Conservation (phyloP, 345 rosid genomes). For the Lumnitzera racemosa region DNA sequence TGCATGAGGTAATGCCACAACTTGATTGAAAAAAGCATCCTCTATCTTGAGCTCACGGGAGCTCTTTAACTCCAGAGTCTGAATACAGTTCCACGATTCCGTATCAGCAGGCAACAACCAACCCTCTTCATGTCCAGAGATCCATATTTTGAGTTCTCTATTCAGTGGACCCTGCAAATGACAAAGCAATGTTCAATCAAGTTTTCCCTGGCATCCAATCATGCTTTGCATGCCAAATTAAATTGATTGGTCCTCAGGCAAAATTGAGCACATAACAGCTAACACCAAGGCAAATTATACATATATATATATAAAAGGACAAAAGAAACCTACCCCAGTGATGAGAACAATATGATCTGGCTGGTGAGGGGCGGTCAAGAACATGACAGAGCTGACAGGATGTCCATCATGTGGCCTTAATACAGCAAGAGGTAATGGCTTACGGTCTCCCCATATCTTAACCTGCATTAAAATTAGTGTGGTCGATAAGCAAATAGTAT, state of each 20-base stretch:
- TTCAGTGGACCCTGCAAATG: constrained; percentile 52
- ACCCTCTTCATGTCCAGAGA: constrained; percentile 52
- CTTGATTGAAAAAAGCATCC: constrained; percentile 67
- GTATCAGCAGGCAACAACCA: constrained; percentile 62
- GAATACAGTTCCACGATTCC: constrained; percentile 54
- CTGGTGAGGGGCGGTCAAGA: constrained; percentile 47
- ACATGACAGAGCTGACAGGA: constrained; percentile 55
- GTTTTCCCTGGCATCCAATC: neutral
- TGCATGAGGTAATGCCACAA: constrained; percentile 46
- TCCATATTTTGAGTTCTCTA: constrained; percentile 59
- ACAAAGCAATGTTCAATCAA: constrained; percentile 7
- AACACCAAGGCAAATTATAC: neutral
- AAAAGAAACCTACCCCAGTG: constrained; percentile 44
- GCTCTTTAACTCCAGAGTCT: constrained; percentile 53
- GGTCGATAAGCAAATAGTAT: constrained; percentile 5
- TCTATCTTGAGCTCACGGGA: constrained; percentile 41
- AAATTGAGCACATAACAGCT: neutral
- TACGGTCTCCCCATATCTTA: constrained; percentile 71
- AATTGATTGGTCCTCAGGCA: too few species aligned
- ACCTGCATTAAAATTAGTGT: constrained; percentile 31
- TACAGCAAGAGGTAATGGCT: constrained; percentile 43
- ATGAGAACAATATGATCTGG: constrained; percentile 75
- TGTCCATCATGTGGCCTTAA: constrained; percentile 61
- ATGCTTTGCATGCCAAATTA: too few species aligned
- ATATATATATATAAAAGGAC: neutral